Evolutionary conservation across 768 basidiomycete species (phyloP), one percentile per base, ranked within the genome.

Genomic region (Podaxis sp.): DNA sequence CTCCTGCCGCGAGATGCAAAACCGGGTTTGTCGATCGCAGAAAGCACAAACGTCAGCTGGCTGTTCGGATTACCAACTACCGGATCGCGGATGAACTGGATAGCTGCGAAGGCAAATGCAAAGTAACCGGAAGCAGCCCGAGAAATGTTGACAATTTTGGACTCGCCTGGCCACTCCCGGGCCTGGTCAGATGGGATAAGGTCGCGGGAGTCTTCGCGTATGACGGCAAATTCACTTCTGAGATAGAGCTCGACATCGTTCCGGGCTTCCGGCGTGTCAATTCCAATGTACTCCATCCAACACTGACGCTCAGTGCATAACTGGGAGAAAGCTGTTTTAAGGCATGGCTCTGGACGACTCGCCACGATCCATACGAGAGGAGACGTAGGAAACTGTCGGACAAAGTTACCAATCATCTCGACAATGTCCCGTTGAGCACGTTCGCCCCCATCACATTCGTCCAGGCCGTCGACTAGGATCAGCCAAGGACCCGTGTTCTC

Each of bases 341-440:
- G 51, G 36, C 38, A 53, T 10, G 10, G 22, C 28, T 52, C 50
- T 30, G 59, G 17, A 20, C 60, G 60, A 1, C 60, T 61, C 6
- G 60, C 53, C 30, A 55, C n/a, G 13, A 61, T 48, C 60, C 60
- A 61, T 33, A 55, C 52, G 24, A 61, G 40, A 8, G 60, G 41
- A 17, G 60, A 46, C 22, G 41, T 4, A 24, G 60, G 60, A 38
- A 6, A 48, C 30, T n/a, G 41, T 20, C 17, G 26, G 7, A 55
- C 60, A 26, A 61, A 61, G n/a, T 28, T 6, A 15, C 20, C 26
- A 17, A 61, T 46, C 52, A 61, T 54, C n/a, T 48, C 41, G n/a
- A 61, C 24, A 6, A 55, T 56, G 5, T 61, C 53, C 7, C 53
- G 30, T 22, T 53, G 24, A 1, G 26, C 51, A 2, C 33, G 40